phyloP scores from a whole-genome alignment of 345 rosid species.

The Acer campestre region DNA sequence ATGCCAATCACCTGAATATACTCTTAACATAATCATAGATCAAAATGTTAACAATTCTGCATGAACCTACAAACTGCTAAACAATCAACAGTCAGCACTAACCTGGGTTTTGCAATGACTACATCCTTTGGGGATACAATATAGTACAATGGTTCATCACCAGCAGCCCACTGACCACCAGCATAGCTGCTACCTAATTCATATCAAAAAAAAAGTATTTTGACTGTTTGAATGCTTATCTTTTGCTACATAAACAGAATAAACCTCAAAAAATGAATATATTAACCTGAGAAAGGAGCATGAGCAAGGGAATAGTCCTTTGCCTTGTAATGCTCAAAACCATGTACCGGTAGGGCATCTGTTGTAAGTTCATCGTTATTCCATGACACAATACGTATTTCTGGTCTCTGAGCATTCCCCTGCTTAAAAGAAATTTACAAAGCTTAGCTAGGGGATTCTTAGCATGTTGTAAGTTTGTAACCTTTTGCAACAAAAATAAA shows the following conservation, averaged over 20 bases:
- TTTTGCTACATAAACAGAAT: constrained; percentile 19
- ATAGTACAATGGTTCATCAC: constrained; percentile 95
- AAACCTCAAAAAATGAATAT: constrained; percentile 24
- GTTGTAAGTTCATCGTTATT: constrained; percentile 95
- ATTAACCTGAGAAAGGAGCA: constrained; percentile 94
- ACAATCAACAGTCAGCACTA: constrained; percentile 20
- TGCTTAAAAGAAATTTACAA: constrained; percentile 36
- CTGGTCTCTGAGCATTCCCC: constrained; percentile 99
- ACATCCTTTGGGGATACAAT: constrained; percentile 98
- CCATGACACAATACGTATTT: constrained; percentile 91
- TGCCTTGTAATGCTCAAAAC: constrained; percentile 98
- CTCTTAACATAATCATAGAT: background rate
- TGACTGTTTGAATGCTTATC: constrained; percentile 22
- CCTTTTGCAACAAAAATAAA: background rate
- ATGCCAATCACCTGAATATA: background rate
- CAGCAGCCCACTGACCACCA: constrained; percentile 99
- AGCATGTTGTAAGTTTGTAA: background rate
- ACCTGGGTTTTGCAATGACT: constrained; percentile 99
- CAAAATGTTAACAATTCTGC: background rate
- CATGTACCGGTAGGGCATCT: constrained; percentile 95
- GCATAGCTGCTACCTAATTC: constrained; percentile 94
- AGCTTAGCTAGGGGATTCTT: constrained; percentile 16
- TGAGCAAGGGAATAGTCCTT: constrained; percentile 97
- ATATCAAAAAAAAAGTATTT: constrained; percentile 24
- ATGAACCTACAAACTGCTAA: constrained; percentile 8